These are phyloP conservation scores for Debaryomycetaceae sp. DNA, from an alignment of 1,139 yeast genomes.

Conservation along the genomic window DNA sequence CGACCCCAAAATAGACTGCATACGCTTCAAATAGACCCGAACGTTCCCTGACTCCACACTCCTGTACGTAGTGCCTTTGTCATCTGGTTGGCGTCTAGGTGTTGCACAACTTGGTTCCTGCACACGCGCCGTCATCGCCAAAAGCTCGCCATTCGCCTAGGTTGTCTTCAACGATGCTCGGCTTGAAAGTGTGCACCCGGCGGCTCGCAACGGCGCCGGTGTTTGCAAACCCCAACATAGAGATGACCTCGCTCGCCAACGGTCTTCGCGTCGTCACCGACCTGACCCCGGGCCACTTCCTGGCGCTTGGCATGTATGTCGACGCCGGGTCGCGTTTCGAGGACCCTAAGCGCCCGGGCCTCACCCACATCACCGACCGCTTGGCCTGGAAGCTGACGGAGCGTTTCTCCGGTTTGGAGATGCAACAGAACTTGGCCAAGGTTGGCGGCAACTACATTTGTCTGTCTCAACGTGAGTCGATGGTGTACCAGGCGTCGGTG, in stretches of 20 bases:
- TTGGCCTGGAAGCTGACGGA: slow-evolving; percentile 82
- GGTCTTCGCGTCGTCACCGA: slow-evolving; percentile 85
- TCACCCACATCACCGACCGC: slow-evolving; percentile 80
- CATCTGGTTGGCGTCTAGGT: too few relatives aligned
- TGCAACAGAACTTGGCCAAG: slow-evolving; percentile 71
- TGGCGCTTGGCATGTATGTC: slow-evolving; percentile 85
- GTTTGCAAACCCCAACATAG: slow-evolving; percentile 23
- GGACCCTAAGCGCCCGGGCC: slow-evolving; percentile 51
- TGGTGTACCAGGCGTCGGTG: slow-evolving; percentile 92
- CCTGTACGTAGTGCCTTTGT: too few relatives aligned
- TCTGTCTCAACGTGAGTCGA: slow-evolving; percentile 85
- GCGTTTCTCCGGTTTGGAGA: slow-evolving; percentile 56
- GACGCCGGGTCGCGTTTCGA: slow-evolving; percentile 92
- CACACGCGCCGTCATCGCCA: too few relatives aligned
- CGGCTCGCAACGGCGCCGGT: slow-evolving; percentile 1
- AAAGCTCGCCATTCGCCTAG: too few relatives aligned
- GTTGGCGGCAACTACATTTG: slow-evolving; percentile 95
- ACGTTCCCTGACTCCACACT: too few relatives aligned
- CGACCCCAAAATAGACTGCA: too few relatives aligned
- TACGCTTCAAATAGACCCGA: slow-evolving; percentile 7
- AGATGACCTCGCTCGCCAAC: slow-evolving; percentile 57
- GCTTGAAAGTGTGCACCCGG: slow-evolving; percentile 1
- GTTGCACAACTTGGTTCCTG: too few relatives aligned
- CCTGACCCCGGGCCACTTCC: slow-evolving; percentile 83
- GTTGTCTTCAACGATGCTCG: background rate